Evolutionary conservation across 768 basidiomycete genomes (phyloP).

Genomic region (Lactifluus piperatus): DNA sequence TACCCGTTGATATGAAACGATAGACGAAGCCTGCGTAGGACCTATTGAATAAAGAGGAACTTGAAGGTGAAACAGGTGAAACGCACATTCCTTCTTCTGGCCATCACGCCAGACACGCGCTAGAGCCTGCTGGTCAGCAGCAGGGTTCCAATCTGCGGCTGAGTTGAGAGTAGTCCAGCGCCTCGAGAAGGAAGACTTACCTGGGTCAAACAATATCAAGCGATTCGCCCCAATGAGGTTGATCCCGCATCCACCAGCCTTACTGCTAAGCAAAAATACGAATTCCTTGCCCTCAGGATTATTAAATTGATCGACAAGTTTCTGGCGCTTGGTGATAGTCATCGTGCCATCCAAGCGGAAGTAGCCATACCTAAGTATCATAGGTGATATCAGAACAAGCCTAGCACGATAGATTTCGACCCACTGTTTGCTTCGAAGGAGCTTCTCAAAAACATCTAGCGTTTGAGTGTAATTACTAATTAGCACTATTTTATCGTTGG

Average conservation of each 20-base stretch:
- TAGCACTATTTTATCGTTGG: constrained; percentile 90
- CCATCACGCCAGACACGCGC: constrained; percentile 99
- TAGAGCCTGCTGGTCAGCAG: constrained; percentile 95
- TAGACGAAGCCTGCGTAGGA: constrained; percentile 78
- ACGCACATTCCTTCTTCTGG: constrained; percentile 96
- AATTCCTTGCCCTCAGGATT: constrained; percentile 90
- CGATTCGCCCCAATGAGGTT: constrained; percentile 95
- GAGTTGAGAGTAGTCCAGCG: not conserved
- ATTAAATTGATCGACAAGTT: constrained; percentile 95
- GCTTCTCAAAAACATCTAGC: constrained; percentile 83
- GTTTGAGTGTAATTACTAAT: constrained; percentile 98
- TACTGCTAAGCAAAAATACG: constrained; percentile 87
- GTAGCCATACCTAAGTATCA: constrained; percentile 75
- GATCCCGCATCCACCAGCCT: constrained; percentile 94
- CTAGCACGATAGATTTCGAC: constrained; percentile 14
- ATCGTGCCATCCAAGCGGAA: constrained; percentile 94
- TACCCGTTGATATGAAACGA: constrained; percentile 94
- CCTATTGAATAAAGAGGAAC: not conserved
- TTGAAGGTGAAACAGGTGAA: not conserved
- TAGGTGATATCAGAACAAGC: constrained; percentile 7
- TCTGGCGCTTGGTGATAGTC: constrained; percentile 86
- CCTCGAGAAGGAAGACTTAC: constrained; percentile 31
- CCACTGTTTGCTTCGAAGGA: constrained; percentile 80
- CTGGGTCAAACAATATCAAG: constrained; percentile 92
- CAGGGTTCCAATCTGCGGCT: constrained; percentile 87